A percentile compares a stretch with the other conserved stretches of the same genome.
Evolutionary conservation across 106 monocot species (phyloP).

Genomic region (Acorus gramineus): DNA sequence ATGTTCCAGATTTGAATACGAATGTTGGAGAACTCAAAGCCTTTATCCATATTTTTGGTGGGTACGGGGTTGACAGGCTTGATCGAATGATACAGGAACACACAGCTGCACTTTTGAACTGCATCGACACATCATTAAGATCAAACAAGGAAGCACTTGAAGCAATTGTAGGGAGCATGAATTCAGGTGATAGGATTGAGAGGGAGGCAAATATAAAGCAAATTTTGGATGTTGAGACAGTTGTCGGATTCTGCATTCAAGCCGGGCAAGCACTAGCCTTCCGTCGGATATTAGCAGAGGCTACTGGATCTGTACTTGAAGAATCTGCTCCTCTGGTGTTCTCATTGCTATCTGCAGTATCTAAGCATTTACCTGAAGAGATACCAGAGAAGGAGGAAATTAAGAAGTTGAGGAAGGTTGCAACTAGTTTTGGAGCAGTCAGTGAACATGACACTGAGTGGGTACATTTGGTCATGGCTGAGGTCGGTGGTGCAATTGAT

Average conservation of each 20-base stretch:
- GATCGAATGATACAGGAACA: slow-evolving; percentile 61
- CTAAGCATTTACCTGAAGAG: slow-evolving; percentile 61
- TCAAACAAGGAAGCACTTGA: slow-evolving; percentile 83
- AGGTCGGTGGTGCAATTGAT: slow-evolving; percentile 42
- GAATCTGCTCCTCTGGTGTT: slow-evolving; percentile 75
- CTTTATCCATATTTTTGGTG: slow-evolving; percentile 66
- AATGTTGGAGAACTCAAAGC: slow-evolving; percentile 59
- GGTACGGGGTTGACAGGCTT: slow-evolving; percentile 78
- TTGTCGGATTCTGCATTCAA: slow-evolving; percentile 67
- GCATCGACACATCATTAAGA: slow-evolving; percentile 59
- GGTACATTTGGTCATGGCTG: slow-evolving; percentile 69
- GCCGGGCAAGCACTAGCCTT: slow-evolving; percentile 78
- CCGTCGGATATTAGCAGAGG: slow-evolving; percentile 59
- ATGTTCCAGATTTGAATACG: slow-evolving; percentile 66
- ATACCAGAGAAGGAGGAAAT: slow-evolving; percentile 74
- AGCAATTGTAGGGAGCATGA: slow-evolving; percentile 53
- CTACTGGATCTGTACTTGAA: slow-evolving; percentile 63
- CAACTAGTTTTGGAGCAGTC: slow-evolving; percentile 34
- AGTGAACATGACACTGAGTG: slow-evolving; percentile 76
- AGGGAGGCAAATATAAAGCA: slow-evolving; percentile 81
- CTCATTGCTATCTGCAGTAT: slow-evolving; percentile 54
- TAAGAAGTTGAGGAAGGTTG: slow-evolving; percentile 54
- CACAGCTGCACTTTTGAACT: slow-evolving; percentile 62
- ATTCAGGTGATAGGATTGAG: slow-evolving; percentile 57
- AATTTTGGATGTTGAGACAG: slow-evolving; percentile 72